Evolutionary conservation across 1,284 basidiomycete genomes (phyloP).

Genomic region (Peniophora sp.): DNA sequence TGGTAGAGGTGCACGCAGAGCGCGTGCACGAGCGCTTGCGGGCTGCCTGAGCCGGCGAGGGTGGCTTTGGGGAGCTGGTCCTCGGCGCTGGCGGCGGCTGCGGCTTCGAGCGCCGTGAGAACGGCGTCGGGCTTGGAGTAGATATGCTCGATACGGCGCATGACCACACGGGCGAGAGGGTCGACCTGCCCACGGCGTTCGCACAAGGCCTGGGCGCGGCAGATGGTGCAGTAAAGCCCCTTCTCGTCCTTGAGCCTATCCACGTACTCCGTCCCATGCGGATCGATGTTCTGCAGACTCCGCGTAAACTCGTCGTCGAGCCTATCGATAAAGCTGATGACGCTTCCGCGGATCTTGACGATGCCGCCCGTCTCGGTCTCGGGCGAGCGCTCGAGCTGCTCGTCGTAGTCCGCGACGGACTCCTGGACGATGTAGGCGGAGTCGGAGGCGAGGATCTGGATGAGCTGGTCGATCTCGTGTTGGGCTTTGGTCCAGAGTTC

Average conservation of each 20-base stretch:
- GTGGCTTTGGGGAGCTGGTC: conserved; percentile 53
- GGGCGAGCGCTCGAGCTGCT: conserved; percentile 80
- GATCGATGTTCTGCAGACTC: conserved; percentile 97
- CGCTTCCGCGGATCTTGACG: conserved; percentile 81
- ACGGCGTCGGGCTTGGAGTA: conserved; percentile 98
- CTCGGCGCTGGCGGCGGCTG: conserved; percentile 38
- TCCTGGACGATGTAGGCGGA: conserved; percentile 80
- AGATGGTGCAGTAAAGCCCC: conserved; percentile 88
- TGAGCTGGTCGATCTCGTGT: conserved; percentile 82
- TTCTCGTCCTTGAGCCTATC: conserved; percentile 95
- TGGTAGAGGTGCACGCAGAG: conserved; percentile 94
- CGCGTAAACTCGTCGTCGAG: conserved; percentile 98
- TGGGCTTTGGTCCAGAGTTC: conserved; percentile 90
- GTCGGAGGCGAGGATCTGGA: conserved; percentile 71
- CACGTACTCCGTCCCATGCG: conserved; percentile 97
- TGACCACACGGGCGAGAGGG: conserved; percentile 81
- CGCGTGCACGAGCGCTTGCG: conserved; percentile 75
- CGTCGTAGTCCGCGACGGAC: conserved; percentile 89
- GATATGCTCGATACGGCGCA: conserved; percentile 95
- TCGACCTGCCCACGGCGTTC: conserved; percentile 74
- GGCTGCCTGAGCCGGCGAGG: conserved; percentile 46
- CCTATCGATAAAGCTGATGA: conserved; percentile 93
- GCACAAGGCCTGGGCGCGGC: conserved; percentile 87
- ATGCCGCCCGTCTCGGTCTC: conserved; percentile 58
- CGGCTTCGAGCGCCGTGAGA: conserved; percentile 82